Conservation (phyloP, 306 rosid genomes). For the Rubus idaeus region DNA sequence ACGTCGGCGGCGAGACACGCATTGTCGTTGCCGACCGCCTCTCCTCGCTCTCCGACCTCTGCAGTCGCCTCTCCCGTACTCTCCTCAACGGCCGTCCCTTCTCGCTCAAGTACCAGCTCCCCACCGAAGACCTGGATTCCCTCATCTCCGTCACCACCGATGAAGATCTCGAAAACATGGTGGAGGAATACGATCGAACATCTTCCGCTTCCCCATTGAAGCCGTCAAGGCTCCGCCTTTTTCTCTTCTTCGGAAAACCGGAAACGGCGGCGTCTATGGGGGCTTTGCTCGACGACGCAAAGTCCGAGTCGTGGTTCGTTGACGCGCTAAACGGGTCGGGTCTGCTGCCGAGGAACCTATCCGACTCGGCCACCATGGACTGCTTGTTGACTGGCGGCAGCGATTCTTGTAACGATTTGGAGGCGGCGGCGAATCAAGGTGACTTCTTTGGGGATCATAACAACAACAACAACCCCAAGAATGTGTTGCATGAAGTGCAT, state of each 20-base stretch:
- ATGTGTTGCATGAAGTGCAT: slow-evolving; percentile 34
- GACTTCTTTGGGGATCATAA: slow-evolving; percentile 31
- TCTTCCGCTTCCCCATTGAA: slow-evolving; percentile 36
- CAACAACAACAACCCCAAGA: slow-evolving; percentile 33
- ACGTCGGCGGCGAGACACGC: slow-evolving; percentile 90
- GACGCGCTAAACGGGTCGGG: slow-evolving; percentile 82
- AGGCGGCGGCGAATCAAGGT: slow-evolving; percentile 33
- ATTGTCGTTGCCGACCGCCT: slow-evolving; percentile 73
- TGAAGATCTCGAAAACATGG: slow-evolving; percentile 93
- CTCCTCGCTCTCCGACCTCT: slow-evolving; percentile 61
- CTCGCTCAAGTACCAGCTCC: slow-evolving; percentile 82
- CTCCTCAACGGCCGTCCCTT: slow-evolving; percentile 78
- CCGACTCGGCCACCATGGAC: slow-evolving; percentile 64
- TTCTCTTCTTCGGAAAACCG: slow-evolving; percentile 69
- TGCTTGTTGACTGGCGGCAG: slow-evolving; percentile 54
- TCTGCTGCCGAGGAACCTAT: slow-evolving; percentile 42
- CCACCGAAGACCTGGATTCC: slow-evolving; percentile 77
- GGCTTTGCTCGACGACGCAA: slow-evolving; percentile 67
- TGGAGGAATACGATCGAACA: slow-evolving; percentile 79
- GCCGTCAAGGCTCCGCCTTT: slow-evolving; percentile 68
- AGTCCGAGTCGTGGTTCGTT: slow-evolving; percentile 93
- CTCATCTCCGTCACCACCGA: slow-evolving; percentile 71
- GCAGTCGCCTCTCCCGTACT: slow-evolving; percentile 57
- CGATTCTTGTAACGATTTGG: slow-evolving; percentile 67
- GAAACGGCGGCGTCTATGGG: slow-evolving; percentile 84